Conservation (phyloP, 306 rosid genomes). For the Elaeagnus macrophylla region DNA sequence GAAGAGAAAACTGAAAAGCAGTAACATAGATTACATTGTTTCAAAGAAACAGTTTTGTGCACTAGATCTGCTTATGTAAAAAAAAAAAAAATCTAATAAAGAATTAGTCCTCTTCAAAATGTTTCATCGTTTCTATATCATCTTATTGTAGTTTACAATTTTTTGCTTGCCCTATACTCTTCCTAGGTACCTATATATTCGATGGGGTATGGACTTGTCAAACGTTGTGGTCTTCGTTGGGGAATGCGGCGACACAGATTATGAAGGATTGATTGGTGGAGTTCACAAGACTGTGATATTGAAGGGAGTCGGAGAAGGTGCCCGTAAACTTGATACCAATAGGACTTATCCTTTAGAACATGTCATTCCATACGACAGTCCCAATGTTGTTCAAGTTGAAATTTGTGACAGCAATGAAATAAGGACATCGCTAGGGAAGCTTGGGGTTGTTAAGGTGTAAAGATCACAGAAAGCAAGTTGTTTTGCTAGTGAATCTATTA, state of each 20-base stretch:
- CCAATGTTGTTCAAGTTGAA: conserved; percentile 38
- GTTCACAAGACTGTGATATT: conserved; percentile 56
- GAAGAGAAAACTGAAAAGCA: no score
- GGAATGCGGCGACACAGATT: conserved; percentile 70
- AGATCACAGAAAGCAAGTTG: no score
- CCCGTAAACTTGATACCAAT: conserved; percentile 47
- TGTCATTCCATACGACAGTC: conserved; percentile 41
- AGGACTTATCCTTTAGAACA: conserved; percentile 48
- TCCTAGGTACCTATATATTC: conserved; percentile 62
- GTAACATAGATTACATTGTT: no score
- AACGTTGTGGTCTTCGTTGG: conserved; percentile 53
- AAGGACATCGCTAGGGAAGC: no score
- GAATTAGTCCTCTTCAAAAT: neutral
- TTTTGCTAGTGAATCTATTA: no score
- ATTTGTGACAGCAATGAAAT: conserved; percentile 35
- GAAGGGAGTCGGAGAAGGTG: conserved; percentile 49
- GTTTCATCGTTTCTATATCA: neutral
- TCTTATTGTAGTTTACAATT: neutral
- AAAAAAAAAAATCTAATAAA: no score
- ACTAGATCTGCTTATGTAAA: no score
- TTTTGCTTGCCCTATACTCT: conserved; percentile 6
- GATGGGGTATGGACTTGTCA: conserved; percentile 75
- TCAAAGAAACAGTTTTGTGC: no score
- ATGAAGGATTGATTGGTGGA: conserved; percentile 58
- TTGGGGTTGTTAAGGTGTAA: no score